A percentile compares a stretch with the other conserved stretches of the same genome.
These are phyloP conservation scores for Penicillium manginii DNA, from an alignment of 495 filamentous ascomycete genomes.

Conservation along the genomic window DNA sequence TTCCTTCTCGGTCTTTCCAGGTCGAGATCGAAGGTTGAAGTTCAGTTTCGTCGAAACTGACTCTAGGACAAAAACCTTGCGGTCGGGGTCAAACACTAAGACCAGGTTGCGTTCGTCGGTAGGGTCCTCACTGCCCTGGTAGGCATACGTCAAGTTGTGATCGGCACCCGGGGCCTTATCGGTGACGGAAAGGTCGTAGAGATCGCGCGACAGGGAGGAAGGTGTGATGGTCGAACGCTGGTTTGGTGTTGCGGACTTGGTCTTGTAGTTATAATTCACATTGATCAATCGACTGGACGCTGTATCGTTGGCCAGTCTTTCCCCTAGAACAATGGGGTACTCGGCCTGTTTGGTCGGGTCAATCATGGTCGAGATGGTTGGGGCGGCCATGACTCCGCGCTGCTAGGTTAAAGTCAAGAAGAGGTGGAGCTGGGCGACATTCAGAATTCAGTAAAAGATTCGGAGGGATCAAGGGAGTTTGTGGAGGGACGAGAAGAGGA, in stretches of 20 bases:
- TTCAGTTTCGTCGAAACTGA: conserved; percentile 54
- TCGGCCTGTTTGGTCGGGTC: conserved; percentile 56
- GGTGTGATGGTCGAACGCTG: conserved; percentile 47
- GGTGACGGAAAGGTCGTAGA: conserved; percentile 54
- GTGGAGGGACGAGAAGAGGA: background rate
- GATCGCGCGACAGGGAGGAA: conserved; percentile 39
- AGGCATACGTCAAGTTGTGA: conserved; percentile 49
- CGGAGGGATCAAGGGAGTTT: conserved; percentile 1
- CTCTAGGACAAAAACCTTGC: conserved; percentile 56
- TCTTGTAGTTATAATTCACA: conserved; percentile 59
- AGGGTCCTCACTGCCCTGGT: conserved; percentile 54
- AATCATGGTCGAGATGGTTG: conserved; percentile 44
- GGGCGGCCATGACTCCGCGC: conserved; percentile 39
- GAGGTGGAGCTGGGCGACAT: background rate
- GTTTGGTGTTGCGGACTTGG: conserved; percentile 46
- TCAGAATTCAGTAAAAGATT: background rate
- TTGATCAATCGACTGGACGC: conserved; percentile 39
- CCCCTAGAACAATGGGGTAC: conserved; percentile 50
- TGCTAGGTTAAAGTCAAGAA: background rate
- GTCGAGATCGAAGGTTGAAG: conserved; percentile 60
- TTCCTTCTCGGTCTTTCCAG: conserved; percentile 49
- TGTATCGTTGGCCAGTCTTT: conserved; percentile 36
- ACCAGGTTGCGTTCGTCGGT: conserved; percentile 46
- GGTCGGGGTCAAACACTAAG: conserved; percentile 55
- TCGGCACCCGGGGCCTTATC: conserved; percentile 51